These are phyloP conservation scores for Alternaria gansuensis DNA, from an alignment of 2,329 filamentous ascomycete species.

Conservation along the genomic window DNA sequence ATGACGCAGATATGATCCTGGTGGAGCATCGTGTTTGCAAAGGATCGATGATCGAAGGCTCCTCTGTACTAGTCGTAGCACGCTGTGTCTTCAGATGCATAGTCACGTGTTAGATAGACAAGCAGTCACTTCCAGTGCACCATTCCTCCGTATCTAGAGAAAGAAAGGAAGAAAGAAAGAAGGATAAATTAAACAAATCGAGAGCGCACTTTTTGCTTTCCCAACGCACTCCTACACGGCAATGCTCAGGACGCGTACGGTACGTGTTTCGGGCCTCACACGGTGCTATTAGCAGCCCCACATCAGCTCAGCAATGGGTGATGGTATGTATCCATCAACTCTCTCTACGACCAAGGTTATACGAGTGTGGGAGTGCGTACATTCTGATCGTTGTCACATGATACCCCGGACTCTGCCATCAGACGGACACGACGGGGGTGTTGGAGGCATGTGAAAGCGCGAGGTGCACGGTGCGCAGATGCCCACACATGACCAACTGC, in stretches of 20 bases:
- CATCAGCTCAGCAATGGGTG: slow-evolving; percentile 1
- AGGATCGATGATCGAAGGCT: slow-evolving; percentile 1
- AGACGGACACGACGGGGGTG: slow-evolving; percentile 2
- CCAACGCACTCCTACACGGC: background rate
- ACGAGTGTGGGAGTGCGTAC: background rate
- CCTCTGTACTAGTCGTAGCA: background rate
- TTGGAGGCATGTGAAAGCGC: slow-evolving; percentile 19
- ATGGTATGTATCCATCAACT: background rate
- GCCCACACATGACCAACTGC: slow-evolving; percentile 26
- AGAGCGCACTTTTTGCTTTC: background rate
- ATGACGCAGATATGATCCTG: slow-evolving; percentile 6
- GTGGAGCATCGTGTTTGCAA: slow-evolving; percentile 11
- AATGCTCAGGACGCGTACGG: slow-evolving; percentile 2
- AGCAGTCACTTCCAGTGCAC: background rate
- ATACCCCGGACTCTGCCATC: slow-evolving; percentile 6
- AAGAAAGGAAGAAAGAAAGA: background rate
- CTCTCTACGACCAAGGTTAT: background rate
- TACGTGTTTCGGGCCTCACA: slow-evolving; percentile 3
- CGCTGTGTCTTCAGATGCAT: background rate
- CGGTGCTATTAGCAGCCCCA: slow-evolving; percentile 4
- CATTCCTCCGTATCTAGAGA: background rate
- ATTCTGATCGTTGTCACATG: slow-evolving; percentile 8
- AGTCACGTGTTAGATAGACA: background rate
- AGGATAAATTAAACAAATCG: background rate
- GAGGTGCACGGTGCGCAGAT: slow-evolving; percentile 16